phyloP scores from a whole-genome alignment of 257 asterid genomes.

The Schizonepeta tenuifolia region DNA sequence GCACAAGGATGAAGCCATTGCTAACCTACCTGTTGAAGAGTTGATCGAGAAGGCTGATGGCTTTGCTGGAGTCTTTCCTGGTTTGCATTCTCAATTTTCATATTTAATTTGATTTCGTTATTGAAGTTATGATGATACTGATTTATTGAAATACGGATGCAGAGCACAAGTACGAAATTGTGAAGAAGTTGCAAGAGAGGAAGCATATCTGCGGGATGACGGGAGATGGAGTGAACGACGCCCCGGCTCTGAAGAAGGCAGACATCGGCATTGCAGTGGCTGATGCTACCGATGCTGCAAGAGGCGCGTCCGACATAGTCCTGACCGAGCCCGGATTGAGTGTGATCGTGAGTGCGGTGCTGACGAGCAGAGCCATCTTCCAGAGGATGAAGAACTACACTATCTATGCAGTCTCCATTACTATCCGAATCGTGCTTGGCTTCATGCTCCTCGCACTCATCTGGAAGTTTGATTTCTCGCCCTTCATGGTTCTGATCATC shows the following conservation, averaged over 20 bases:
- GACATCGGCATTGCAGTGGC: slow-evolving; percentile 68
- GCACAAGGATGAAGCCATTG: slow-evolving; percentile 54
- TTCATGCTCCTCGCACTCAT: slow-evolving; percentile 64
- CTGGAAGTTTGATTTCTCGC: slow-evolving; percentile 71
- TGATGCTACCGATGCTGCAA: slow-evolving; percentile 66
- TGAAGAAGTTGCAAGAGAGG: slow-evolving; percentile 60
- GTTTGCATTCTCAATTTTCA: slow-evolving; percentile 28
- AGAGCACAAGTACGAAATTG: slow-evolving; percentile 66
- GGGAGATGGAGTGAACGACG: slow-evolving; percentile 71
- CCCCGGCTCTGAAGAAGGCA: slow-evolving; percentile 61
- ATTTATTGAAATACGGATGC: slow-evolving; percentile 4
- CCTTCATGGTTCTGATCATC: slow-evolving; percentile 68
- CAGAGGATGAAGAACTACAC: slow-evolving; percentile 76
- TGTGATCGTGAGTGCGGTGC: slow-evolving; percentile 57
- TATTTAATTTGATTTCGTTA: neutral
- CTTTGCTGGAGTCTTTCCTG: slow-evolving; percentile 67
- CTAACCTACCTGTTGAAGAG: slow-evolving; percentile 52
- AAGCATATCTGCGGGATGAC: slow-evolving; percentile 69
- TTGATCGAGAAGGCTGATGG: slow-evolving; percentile 67
- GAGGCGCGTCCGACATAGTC: slow-evolving; percentile 61
- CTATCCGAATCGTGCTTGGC: slow-evolving; percentile 63
- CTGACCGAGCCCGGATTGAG: slow-evolving; percentile 62
- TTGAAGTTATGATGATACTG: neutral
- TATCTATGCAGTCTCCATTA: slow-evolving; percentile 65
- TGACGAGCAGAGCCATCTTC: slow-evolving; percentile 61